These are phyloP conservation scores for Cnidoscolus chayamansa DNA, from an alignment of 441 rosid genomes.

Conservation along the genomic window DNA sequence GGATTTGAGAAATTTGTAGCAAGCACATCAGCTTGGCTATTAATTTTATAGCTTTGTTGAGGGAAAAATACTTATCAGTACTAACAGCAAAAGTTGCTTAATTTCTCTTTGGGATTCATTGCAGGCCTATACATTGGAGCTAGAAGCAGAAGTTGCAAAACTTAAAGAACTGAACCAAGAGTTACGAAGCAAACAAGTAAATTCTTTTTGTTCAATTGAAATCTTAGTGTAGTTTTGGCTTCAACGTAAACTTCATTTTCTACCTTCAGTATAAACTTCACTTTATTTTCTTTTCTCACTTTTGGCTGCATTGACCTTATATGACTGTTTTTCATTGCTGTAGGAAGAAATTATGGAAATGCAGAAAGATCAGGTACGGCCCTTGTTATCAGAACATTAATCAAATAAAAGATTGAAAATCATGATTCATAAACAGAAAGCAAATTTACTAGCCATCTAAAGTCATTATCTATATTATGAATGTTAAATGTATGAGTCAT, in stretches of 20 bases:
- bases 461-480: not conserved
- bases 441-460: not conserved
- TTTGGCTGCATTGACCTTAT: not conserved
- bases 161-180: conserved; percentile 65
- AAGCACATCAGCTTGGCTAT: not conserved
- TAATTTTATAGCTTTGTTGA: not conserved
- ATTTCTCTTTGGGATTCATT: conserved; percentile 17
- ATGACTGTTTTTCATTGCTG: conserved; percentile 31
- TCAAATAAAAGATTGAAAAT: not conserved
- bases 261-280: too few relatives aligned
- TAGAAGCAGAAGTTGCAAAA: conserved; percentile 83
- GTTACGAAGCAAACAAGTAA: conserved; percentile 65
- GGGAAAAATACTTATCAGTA: not conserved
- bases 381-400: conserved; percentile 17
- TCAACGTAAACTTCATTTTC: too few relatives aligned
- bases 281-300: too few relatives aligned
- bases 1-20: not conserved
- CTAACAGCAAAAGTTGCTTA: not conserved
- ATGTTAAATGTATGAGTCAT: not conserved
- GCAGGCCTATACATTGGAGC: conserved; percentile 81
- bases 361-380: conserved; percentile 75
- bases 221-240: conserved; percentile 8
- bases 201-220: conserved; percentile 9
- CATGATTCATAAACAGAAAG: not conserved
- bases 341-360: conserved; percentile 65